Evolutionary conservation across 257 asterid species (phyloP).

Genomic region (Nicotiana attenuata): DNA sequence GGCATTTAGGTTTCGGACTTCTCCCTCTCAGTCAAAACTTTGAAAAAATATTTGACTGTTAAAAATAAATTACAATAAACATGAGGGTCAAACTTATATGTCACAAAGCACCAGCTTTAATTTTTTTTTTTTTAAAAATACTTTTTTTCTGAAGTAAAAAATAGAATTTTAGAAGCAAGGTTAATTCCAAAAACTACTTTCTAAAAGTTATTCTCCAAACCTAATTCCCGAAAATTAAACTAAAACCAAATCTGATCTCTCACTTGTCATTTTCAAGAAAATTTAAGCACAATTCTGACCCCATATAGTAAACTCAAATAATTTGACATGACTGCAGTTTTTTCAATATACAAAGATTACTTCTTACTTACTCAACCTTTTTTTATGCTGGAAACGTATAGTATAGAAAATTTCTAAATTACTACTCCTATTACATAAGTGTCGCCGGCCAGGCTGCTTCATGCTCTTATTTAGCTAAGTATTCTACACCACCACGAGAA

Average conservation of each 20-base stretch:
- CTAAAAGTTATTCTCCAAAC: too few relatives aligned
- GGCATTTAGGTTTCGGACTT: too few relatives aligned
- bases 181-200: too few relatives aligned
- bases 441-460: neutral
- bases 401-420: neutral
- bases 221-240: neutral
- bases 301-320: neutral
- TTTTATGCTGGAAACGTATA: neutral
- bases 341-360: neutral
- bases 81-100: too few relatives aligned
- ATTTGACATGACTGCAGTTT: neutral
- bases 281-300: neutral
- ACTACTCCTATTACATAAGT: neutral
- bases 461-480: neutral
- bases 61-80: too few relatives aligned
- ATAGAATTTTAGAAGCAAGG: too few relatives aligned
- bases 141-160: too few relatives aligned
- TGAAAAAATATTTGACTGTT: too few relatives aligned
- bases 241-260: neutral
- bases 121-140: too few relatives aligned
- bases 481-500: too few relatives aligned
- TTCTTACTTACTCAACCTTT: neutral
- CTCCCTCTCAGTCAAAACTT: too few relatives aligned
- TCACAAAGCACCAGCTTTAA: too few relatives aligned
- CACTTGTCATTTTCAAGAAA: neutral